These are phyloP conservation scores for Roridomyces roridus DNA, from an alignment of 768 basidiomycete genomes.

Conservation along the genomic window DNA sequence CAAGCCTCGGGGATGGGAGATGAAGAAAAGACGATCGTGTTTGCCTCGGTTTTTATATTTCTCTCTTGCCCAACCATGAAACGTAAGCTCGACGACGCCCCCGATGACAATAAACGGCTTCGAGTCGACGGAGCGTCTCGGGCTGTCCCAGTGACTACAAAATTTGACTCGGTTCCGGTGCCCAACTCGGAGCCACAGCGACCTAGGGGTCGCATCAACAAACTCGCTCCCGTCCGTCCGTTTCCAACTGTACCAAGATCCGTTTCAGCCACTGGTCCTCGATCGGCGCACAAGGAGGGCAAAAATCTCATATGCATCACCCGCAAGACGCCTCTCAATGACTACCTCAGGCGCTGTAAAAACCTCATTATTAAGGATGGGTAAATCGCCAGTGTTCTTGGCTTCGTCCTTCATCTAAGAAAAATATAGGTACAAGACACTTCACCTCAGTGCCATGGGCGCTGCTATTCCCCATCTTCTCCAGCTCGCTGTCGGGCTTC, in stretches of 20 bases:
- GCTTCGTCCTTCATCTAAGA: not conserved
- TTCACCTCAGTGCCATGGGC: conserved; percentile 84
- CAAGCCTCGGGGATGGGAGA: not conserved
- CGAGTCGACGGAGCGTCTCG: conserved; percentile 31
- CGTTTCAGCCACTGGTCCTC: conserved; percentile 82
- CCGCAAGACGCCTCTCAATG: conserved; percentile 73
- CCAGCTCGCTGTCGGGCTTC: conserved; percentile 72
- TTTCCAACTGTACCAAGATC: conserved; percentile 77
- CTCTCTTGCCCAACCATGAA: no score
- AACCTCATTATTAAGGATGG: conserved; percentile 74
- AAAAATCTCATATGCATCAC: conserved; percentile 84
- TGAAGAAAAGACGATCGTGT: conserved; percentile 32
- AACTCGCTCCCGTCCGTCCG: conserved; percentile 75
- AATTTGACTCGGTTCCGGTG: not conserved
- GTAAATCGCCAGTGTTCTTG: conserved; percentile 41
- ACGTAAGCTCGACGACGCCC: conserved; percentile 1
- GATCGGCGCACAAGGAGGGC: conserved; percentile 78
- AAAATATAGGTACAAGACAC: conserved; percentile 63
- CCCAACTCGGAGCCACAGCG: conserved; percentile 30
- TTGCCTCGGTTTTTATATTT: conserved; percentile 30
- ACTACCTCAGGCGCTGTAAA: conserved; percentile 82
- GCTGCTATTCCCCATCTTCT: conserved; percentile 87
- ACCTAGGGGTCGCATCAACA: conserved; percentile 50
- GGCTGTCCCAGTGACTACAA: conserved; percentile 20
- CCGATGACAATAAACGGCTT: conserved; percentile 42